phyloP scores from a whole-genome alignment of 345 rosid genomes.

The Eucalyptus victrix region DNA sequence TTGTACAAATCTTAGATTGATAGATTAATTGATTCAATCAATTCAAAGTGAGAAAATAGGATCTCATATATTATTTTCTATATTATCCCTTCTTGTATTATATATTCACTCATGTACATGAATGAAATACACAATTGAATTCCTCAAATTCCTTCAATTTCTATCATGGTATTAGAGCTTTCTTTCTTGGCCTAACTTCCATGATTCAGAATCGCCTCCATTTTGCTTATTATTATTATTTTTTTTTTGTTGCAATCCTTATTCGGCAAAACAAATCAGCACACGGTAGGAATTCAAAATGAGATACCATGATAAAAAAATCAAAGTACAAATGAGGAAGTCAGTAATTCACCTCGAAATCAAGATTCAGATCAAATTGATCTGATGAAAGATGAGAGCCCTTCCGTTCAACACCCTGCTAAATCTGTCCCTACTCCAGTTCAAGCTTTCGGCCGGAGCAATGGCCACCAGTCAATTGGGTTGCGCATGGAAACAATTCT shows the following conservation, averaged over 20 bases:
- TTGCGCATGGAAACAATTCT: too few species aligned
- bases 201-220: rapidly evolving
- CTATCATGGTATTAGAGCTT: background rate
- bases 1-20: background rate
- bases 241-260: background rate
- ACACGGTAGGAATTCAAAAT: background rate
- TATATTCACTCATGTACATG: background rate
- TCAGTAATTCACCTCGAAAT: background rate
- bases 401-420: background rate
- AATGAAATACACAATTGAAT: background rate
- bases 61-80: background rate
- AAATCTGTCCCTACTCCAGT: background rate
- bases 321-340: background rate
- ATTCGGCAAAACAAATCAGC: background rate
- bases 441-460: background rate
- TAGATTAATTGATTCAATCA: background rate
- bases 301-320: background rate
- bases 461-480: background rate
- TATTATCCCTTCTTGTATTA: background rate
- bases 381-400: background rate
- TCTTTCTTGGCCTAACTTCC: background rate
- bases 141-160: background rate
- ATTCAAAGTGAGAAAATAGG: background rate
- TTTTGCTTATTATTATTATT: too few species aligned
- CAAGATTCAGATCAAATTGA: background rate